Evolutionary conservation across 1,284 basidiomycete genomes (phyloP), one percentile per base, ranked within the genome.

Genomic region (Apiotrichum siamense): DNA sequence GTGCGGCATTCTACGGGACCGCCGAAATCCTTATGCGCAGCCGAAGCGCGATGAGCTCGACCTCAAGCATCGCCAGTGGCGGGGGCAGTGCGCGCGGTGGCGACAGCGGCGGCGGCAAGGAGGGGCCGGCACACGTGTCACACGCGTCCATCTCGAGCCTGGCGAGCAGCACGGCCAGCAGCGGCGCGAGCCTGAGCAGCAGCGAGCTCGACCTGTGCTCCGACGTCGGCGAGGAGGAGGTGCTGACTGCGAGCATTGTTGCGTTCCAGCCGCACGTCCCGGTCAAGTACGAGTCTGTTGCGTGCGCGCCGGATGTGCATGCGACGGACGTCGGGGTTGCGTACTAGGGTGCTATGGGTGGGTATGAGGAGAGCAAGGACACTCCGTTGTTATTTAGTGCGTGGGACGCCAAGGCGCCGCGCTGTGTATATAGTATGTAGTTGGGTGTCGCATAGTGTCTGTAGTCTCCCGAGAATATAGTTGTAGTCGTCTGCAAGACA

Each of bases 201-300:
- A 32, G 11, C 11, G 41, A 43, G 4, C 25, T 38, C 23, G 37
- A 15, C 37, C 9, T 11, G 18, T 26, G 25, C 41, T 64, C 60
- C 21, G 68, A 66, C 37, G 55, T 60, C 27, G 66, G 62, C 53
- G 68, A 70, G 50, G 70, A 70, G 29, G 67, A 69, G 52, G 58
- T 66, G 10, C 56, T 62, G 44, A 67, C 63, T 7, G 70, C 68
- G 4, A 64, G 63, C 46, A 66, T 72, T 40, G 65, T 70, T 41
- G 61, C 57, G 23, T 46, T 71, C 23, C 63, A 57, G 7, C 63
- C 65, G 7, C 50, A 62, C 18, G 49, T 55, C 32, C 50, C 62
- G 3, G 55, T 48, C 31, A 37, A 46, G 7, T 50, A 52, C 25
- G n/a, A n/a, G n/a, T n/a, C n/a, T n/a, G 42, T 50, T 20, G 47